phyloP scores from a whole-genome alignment of 2,329 filamentous ascomycete species.

The Venturia oleaginea region DNA sequence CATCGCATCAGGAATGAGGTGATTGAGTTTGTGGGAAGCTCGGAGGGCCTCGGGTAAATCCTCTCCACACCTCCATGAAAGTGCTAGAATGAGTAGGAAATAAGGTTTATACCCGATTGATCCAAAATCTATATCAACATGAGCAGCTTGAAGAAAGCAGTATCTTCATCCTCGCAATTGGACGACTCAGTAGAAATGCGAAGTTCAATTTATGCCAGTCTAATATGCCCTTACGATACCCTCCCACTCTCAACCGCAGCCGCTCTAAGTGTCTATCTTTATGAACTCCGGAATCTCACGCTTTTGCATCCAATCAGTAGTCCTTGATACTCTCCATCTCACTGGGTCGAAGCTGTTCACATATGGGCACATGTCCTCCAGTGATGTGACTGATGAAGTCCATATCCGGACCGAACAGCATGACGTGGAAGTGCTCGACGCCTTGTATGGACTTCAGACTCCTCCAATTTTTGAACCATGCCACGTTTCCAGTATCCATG shows the following conservation, averaged over 20 bases:
- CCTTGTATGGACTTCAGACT: slow-evolving; percentile 75
- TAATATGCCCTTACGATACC: background rate
- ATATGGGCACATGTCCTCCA: slow-evolving; percentile 52
- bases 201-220: background rate
- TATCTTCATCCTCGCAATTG: background rate
- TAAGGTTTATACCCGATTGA: background rate
- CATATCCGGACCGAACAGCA: slow-evolving; percentile 69
- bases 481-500: slow-evolving; percentile 44
- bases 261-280: background rate
- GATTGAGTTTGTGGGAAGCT: background rate
- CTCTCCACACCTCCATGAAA: too few species aligned
- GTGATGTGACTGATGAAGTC: slow-evolving; percentile 64
- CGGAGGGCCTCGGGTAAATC: background rate
- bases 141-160: too few species aligned
- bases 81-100: background rate
- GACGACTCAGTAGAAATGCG: background rate
- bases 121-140: background rate
- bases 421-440: slow-evolving; percentile 91
- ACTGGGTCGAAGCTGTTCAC: background rate
- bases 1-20: slow-evolving; percentile 1
- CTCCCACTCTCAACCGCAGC: background rate
- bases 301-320: background rate
- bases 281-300: background rate
- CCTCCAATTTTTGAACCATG: slow-evolving; percentile 94
- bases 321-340: background rate